These are phyloP conservation scores for Inga leiocalycina DNA, from an alignment of 306 rosid genomes.

Conservation along the genomic window DNA sequence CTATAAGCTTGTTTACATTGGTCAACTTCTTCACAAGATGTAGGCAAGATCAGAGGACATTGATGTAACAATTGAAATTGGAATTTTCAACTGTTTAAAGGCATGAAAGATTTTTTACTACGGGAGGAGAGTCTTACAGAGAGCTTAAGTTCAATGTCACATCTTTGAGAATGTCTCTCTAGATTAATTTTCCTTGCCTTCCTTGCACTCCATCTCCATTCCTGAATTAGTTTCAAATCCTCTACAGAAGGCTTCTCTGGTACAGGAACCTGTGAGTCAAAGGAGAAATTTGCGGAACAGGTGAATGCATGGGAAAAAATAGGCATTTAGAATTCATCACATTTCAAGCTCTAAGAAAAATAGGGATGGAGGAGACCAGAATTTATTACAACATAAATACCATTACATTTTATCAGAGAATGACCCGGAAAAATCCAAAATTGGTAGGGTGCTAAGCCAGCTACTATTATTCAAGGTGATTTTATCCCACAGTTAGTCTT, in stretches of 20 bases:
- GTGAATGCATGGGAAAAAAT: slow-evolving; percentile 3
- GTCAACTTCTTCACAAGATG: slow-evolving; percentile 11
- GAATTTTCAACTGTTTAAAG: slow-evolving; percentile 5
- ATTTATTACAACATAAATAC: background rate
- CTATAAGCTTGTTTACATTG: background rate
- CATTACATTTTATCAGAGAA: background rate
- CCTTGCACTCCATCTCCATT: slow-evolving; percentile 74
- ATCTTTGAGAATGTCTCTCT: slow-evolving; percentile 87
- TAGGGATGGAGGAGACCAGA: background rate
- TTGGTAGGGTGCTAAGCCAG: background rate
- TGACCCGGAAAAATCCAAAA: background rate
- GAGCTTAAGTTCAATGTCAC: slow-evolving; percentile 86
- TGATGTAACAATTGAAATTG: background rate
- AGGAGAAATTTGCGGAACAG: slow-evolving; percentile 7
- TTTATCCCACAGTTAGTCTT: background rate
- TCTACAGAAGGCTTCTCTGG: slow-evolving; percentile 70
- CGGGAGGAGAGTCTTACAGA: slow-evolving; percentile 60
- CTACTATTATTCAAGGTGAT: slow-evolving; percentile 7
- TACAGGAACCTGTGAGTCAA: slow-evolving; percentile 65
- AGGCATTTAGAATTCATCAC: background rate
- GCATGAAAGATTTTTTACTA: background rate
- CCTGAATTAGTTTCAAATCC: slow-evolving; percentile 70
- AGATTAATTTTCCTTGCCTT: slow-evolving; percentile 80
- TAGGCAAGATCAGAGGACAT: slow-evolving; percentile 18
- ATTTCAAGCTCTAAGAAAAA: background rate